Evolutionary conservation across 805 yeast species (phyloP), one percentile per base, ranked within the genome.

Genomic region (Wickerhamomyces kurtzmanii): DNA sequence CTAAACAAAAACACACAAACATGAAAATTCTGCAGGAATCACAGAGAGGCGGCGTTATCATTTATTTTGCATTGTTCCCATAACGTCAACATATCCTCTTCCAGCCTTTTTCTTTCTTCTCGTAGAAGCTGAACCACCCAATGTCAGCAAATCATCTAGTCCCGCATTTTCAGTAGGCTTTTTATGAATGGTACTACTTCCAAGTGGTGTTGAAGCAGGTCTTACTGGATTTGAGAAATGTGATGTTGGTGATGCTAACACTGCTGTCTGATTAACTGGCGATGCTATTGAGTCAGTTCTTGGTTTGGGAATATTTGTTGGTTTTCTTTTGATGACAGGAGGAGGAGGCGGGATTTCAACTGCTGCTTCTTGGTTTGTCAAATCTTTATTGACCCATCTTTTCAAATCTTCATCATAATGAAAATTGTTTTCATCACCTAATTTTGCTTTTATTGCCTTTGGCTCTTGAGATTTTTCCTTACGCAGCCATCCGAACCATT

Each of bases 341-440:
- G 62, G 71, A 15, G 76, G 75, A 1, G 77, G 71, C 4, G 93
- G 91, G 5, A 95, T 89, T 3, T 89, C 78, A 3, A 78, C 74
- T 4, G 71, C 65, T 1, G 71, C 53, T 27, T 79, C 87, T 46
- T 72, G 91, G 27, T 68, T 62, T 15, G 76, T 69, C 4, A 71
- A 73, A 36, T 73, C 70, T 31, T 70, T 71, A 46, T 84, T 77
- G 29, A 91, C 72, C 96, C 96, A 91, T 44, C 95, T 69, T 49
- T 79, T 76, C 46, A 80, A 66, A 33, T 80, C 73, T 42, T 83
- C 89, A 55, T 87, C 95, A 50, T 74, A 91, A 44, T 71, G 68
- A 47, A 91, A 79, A 12, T 70, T 60, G 46, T 65, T 79, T 33
- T 74, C 68, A 32, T 80, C 83, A 9, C 97, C 98, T 29, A 91